Evolutionary conservation across 192 early-diverging fungal genomes (phyloP).

Genomic region (Gorgonomyces haynaldii): DNA sequence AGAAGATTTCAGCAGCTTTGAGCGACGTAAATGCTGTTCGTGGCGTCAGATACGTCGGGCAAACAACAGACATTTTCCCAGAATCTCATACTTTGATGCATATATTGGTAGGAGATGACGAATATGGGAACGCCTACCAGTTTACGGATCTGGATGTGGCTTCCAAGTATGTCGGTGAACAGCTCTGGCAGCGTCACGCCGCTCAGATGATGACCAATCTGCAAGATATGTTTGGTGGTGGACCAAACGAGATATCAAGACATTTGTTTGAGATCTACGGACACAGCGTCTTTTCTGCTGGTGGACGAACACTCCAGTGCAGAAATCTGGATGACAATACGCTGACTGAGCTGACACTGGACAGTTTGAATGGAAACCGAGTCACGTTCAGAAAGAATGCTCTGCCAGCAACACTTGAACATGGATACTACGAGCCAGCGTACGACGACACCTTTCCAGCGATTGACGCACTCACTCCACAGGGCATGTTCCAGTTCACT

Average conservation of each 20-base stretch:
- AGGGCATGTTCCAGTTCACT: constrained; percentile 22
- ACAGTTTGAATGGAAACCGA: constrained; percentile 3
- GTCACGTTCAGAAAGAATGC: constrained; percentile 11
- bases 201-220: constrained; percentile 17
- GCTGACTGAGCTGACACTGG: constrained; percentile 7
- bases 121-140: constrained; percentile 11
- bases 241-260: constrained; percentile 16
- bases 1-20: constrained; percentile 9
- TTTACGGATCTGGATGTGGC: constrained; percentile 13
- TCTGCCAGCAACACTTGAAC: constrained; percentile 5
- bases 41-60: constrained; percentile 8
- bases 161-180: constrained; percentile 17
- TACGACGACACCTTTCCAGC: constrained; percentile 17
- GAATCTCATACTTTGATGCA: constrained; percentile 10
- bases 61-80: constrained; percentile 11
- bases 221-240: constrained; percentile 11
- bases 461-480: constrained; percentile 15
- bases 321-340: constrained; percentile 5
- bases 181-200: constrained; percentile 11
- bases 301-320: constrained; percentile 18
- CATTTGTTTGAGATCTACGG: constrained; percentile 18
- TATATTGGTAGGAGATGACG: constrained; percentile 6
- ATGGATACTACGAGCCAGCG: constrained; percentile 13
- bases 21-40: constrained; percentile 11
- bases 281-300: constrained; percentile 14